A percentile compares a stretch with the other conserved stretches of the same genome.
These are phyloP conservation scores for Peronospora belbahrii DNA, from an alignment of 352 stramenopile species.

Conservation along the genomic window DNA sequence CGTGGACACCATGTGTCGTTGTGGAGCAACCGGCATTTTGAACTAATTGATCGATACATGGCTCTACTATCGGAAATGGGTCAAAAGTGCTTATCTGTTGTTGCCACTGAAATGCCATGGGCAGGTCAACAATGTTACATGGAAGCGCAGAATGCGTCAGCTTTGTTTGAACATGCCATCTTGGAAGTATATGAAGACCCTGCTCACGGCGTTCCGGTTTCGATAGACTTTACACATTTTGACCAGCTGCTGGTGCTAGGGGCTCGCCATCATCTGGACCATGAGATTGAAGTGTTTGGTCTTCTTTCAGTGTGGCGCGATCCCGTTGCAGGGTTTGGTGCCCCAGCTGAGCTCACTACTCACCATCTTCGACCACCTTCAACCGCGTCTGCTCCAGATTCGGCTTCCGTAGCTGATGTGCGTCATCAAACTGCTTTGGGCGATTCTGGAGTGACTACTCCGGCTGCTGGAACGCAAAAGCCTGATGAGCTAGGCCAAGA, in stretches of 20 bases:
- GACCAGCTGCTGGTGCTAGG: conserved; percentile 53
- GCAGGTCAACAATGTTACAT: conserved; percentile 70
- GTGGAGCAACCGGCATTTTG: conserved; percentile 66
- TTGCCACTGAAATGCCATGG: conserved; percentile 74
- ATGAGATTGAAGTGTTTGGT: conserved; percentile 71
- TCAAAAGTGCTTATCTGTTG: conserved; percentile 66
- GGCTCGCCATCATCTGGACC: conserved; percentile 39
- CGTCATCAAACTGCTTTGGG: conserved; percentile 19
- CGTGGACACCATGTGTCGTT: conserved; percentile 39
- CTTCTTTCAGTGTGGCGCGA: conserved; percentile 66
- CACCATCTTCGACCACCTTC: conserved; percentile 20
- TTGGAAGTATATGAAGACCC: conserved; percentile 53
- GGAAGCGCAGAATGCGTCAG: conserved; percentile 55
- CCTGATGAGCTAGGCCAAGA: conserved; percentile 5
- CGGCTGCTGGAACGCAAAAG: conserved; percentile 9
- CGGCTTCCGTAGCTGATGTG: conserved; percentile 7
- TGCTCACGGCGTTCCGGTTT: conserved; percentile 26
- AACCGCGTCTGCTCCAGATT: conserved; percentile 17
- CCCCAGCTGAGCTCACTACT: conserved; percentile 35
- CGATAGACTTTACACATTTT: conserved; percentile 63
- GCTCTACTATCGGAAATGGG: conserved; percentile 46
- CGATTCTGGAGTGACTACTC: conserved; percentile 10
- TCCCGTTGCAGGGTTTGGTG: conserved; percentile 46
- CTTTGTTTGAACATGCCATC: conserved; percentile 61
- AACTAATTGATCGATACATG: conserved; percentile 62